Evolutionary conservation across 495 filamentous ascomycete genomes (phyloP).

Genomic region (Trichodelitschia bisporula): DNA sequence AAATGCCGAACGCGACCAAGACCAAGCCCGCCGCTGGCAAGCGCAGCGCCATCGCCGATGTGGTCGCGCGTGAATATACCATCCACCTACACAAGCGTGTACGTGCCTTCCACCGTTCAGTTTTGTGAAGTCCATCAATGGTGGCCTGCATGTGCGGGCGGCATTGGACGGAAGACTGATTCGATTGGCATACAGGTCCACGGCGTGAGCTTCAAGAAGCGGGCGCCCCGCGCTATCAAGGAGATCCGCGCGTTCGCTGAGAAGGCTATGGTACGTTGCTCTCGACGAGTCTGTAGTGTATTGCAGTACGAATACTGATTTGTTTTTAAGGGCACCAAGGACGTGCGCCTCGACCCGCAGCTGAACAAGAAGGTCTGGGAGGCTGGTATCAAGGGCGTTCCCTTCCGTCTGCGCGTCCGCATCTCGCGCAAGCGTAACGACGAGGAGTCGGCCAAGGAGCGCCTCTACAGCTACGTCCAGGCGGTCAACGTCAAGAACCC

Average conservation of each 20-base stretch:
- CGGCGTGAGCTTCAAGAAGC: constrained; percentile 98
- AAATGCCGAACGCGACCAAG: constrained; percentile 11
- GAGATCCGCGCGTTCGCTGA: constrained; percentile 86
- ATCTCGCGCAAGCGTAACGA: constrained; percentile 99
- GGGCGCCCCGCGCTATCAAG: constrained; percentile 93
- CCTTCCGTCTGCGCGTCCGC: constrained; percentile 85
- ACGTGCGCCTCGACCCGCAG: constrained; percentile 93
- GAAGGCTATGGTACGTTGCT: constrained; percentile 69
- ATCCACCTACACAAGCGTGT: constrained; percentile 99
- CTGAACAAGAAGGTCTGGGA: constrained; percentile 99
- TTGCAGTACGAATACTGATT: neutral
- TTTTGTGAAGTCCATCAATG: constrained; percentile 50
- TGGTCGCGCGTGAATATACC: constrained; percentile 98
- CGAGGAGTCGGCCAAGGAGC: constrained; percentile 96
- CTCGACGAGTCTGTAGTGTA: constrained; percentile 1
- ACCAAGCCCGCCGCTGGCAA: constrained; percentile 40
- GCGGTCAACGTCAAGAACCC: constrained; percentile 97
- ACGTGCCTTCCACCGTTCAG: constrained; percentile 32
- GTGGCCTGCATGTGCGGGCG: constrained; percentile 9
- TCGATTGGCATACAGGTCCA: constrained; percentile 37
- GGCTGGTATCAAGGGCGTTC: constrained; percentile 91
- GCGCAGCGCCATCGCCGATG: constrained; percentile 93
- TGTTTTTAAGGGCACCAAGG: constrained; percentile 55
- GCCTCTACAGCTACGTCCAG: constrained; percentile 96
- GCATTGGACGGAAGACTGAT: constrained; percentile 19